Evolutionary conservation across 306 rosid species (phyloP), one percentile per base, ranked within the genome.

Genomic region (Acmispon strigosus): DNA sequence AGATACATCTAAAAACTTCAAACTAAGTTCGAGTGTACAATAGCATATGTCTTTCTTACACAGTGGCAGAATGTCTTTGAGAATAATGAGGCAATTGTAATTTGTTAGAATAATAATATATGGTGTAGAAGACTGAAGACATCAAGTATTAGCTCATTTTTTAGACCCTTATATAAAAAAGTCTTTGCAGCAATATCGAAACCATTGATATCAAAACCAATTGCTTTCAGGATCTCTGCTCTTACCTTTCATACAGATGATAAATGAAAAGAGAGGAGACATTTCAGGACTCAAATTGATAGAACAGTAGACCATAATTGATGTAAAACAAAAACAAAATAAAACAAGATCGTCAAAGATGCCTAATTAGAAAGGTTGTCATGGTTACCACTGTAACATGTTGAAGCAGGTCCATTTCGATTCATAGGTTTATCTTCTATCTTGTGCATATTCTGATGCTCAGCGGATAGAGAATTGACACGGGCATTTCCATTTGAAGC

Each of bases 311-410:
- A 43, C 57, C 32, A 58, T 43, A 7, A 43, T 29, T 17, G 45
- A 59, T 32, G 72, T 0, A 41, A 37, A 76, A 24, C 11, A 50
- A 52, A 22, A 14, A 34, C 20, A 55, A 62, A 52, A 48, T 1
- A 51, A 17, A 45, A 41, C n/a, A 55, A 63, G 50, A 61, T 3
- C 20, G 41, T 8, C 18, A 19, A 14, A 45, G 52, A 13, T 5
- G 14, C 6, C 10, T 51, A 7, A 6, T 47, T 48, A 59, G 36
- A 47, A 76, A 52, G 55, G 10, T 45, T 58, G 37, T 12, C 10
- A 76, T 39, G 55, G 52, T 47, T 75, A 86, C 96, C 91, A 59
- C 62, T 62, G 52, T 22, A 69, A 44, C 71, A 70, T 29, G 11
- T n/a, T 53, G 77, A 64, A 37, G 32, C 53, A 20, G 80, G 69